Percentiles rank a stretch among this genome's conserved stretches.
Conservation (phyloP, 2,329 filamentous ascomycete genomes). For the Aureobasidium musti region DNA sequence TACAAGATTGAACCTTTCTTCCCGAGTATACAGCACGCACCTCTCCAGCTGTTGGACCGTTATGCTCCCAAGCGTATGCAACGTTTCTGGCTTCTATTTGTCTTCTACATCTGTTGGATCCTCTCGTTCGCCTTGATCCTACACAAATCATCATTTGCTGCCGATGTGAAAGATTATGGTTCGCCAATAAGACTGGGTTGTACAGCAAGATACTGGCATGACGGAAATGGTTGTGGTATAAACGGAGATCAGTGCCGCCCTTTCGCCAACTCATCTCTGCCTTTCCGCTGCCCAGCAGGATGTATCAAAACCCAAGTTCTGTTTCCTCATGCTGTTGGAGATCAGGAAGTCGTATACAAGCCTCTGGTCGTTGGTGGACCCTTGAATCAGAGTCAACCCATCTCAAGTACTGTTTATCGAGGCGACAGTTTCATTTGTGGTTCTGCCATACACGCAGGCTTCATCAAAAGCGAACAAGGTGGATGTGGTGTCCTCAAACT, state of each 20-base stretch:
- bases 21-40: slow-evolving; percentile 66
- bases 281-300: slow-evolving; percentile 74
- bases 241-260: slow-evolving; percentile 75
- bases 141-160: slow-evolving; percentile 60
- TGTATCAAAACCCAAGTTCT: slow-evolving; percentile 66
- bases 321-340: slow-evolving; percentile 74
- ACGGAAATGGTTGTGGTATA: slow-evolving; percentile 71
- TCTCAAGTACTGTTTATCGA: slow-evolving; percentile 67
- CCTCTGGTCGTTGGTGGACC: slow-evolving; percentile 59
- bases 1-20: slow-evolving; percentile 59
- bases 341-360: slow-evolving; percentile 60
- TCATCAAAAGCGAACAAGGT: slow-evolving; percentile 69
- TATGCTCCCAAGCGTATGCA: slow-evolving; percentile 62
- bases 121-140: slow-evolving; percentile 69
- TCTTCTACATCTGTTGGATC: slow-evolving; percentile 68
- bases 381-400: slow-evolving; percentile 42
- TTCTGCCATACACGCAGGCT: slow-evolving; percentile 79
- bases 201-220: slow-evolving; percentile 67
- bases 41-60: slow-evolving; percentile 63
- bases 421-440: slow-evolving; percentile 88
- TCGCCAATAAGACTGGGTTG: slow-evolving; percentile 67
- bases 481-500: slow-evolving; percentile 81
- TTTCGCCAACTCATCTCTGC: slow-evolving; percentile 68
- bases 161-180: slow-evolving; percentile 68
- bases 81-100: slow-evolving; percentile 59